Conservation (phyloP, 192 early-diverging fungal genomes). For the Phycomyces nitens region DNA sequence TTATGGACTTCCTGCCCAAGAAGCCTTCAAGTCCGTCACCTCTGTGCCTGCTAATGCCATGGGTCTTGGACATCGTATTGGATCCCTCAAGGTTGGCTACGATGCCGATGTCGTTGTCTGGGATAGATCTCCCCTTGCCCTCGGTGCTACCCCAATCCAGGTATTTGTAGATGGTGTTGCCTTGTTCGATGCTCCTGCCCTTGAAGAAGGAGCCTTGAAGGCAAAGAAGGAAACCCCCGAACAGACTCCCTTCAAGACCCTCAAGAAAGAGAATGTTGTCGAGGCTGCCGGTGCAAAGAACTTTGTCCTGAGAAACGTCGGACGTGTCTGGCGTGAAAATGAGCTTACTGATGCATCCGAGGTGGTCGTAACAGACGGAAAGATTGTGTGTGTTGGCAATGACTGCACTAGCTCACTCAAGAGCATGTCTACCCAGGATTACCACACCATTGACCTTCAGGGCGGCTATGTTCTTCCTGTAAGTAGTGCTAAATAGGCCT, state of each 20-base stretch:
- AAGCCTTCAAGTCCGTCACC: conserved; percentile 63
- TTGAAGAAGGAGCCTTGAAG: conserved; percentile 17
- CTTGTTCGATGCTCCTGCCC: conserved; percentile 46
- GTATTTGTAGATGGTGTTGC: conserved; percentile 72
- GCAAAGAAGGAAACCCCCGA: conserved; percentile 13
- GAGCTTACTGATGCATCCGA: background rate
- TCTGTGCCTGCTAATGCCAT: conserved; percentile 66
- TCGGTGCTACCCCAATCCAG: conserved; percentile 72
- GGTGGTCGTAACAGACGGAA: conserved; percentile 38
- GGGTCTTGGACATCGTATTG: conserved; percentile 66
- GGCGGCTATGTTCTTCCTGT: conserved; percentile 62
- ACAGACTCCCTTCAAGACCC: too few species aligned
- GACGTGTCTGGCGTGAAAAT: conserved; percentile 21
- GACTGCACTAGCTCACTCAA: conserved; percentile 18
- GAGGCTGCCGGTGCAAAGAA: background rate
- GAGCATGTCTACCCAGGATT: background rate
- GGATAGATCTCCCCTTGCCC: conserved; percentile 62
- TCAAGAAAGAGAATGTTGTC: background rate
- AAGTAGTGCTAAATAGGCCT: conserved; percentile 12
- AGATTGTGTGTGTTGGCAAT: conserved; percentile 47
- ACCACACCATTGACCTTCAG: conserved; percentile 44
- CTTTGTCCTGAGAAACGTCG: conserved; percentile 15
- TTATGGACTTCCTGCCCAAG: conserved; percentile 61
- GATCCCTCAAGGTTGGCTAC: conserved; percentile 58
- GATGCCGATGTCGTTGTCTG: conserved; percentile 83